A percentile compares a stretch with the other conserved stretches of the same genome.
Conservation (phyloP, 495 filamentous ascomycete species). For the Mytilinidion resinicola region DNA sequence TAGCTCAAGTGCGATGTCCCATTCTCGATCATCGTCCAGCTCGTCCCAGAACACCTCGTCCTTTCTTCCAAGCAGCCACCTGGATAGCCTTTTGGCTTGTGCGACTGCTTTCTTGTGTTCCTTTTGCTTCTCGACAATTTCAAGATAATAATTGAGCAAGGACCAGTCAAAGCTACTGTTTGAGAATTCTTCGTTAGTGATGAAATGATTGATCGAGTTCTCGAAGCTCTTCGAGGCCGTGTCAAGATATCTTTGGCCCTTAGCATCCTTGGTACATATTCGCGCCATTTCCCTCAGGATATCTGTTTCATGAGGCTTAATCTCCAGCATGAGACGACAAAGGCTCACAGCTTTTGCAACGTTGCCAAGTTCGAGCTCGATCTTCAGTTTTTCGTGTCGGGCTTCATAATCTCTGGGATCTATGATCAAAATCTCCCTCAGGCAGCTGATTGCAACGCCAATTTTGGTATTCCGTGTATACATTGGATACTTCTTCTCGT, state of each 20-base stretch:
- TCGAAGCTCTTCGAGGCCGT: slow-evolving; percentile 29
- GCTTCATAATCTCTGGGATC: slow-evolving; percentile 53
- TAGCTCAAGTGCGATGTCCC: slow-evolving; percentile 68
- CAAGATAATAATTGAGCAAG: slow-evolving; percentile 75
- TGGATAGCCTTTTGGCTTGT: slow-evolving; percentile 60
- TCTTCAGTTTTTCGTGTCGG: slow-evolving; percentile 43
- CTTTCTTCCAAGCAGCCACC: slow-evolving; percentile 75
- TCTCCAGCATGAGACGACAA: slow-evolving; percentile 16
- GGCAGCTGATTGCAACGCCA: slow-evolving; percentile 54
- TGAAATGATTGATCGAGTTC: slow-evolving; percentile 50
- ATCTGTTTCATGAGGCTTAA: slow-evolving; percentile 16
- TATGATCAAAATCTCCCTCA: slow-evolving; percentile 59
- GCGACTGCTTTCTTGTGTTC: slow-evolving; percentile 57
- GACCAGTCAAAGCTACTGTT: slow-evolving; percentile 65
- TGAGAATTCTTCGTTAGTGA: slow-evolving; percentile 42
- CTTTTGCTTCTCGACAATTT: slow-evolving; percentile 61
- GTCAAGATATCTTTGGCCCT: slow-evolving; percentile 9
- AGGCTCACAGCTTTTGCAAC: slow-evolving; percentile 12
- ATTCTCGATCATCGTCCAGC: slow-evolving; percentile 84
- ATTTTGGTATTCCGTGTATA: slow-evolving; percentile 33
- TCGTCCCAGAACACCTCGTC: slow-evolving; percentile 75
- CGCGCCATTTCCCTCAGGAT: slow-evolving; percentile 21
- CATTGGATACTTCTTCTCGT: slow-evolving; percentile 39
- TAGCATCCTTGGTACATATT: slow-evolving; percentile 9
- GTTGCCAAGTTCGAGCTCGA: slow-evolving; percentile 14